A percentile compares a stretch with the other conserved stretches of the same genome.
Conservation (phyloP, 73 alveolate species). For the Durusdinium trenchii region DNA sequence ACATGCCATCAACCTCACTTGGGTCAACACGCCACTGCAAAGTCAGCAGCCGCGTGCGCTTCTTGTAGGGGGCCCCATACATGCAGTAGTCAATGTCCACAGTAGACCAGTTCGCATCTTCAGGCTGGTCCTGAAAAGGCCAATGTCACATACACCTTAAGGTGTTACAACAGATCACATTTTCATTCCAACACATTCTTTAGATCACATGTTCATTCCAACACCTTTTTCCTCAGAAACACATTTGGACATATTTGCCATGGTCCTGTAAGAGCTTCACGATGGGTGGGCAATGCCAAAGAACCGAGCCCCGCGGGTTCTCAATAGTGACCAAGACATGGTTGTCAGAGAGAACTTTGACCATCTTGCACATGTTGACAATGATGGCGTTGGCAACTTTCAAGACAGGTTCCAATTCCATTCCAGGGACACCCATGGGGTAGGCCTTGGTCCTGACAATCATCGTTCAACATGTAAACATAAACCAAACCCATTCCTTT, state of each 20-base stretch:
- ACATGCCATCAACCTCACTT: background rate
- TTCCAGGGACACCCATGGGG: background rate
- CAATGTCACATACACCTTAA: too few species aligned
- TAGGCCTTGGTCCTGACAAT: background rate
- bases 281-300: background rate
- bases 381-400: background rate
- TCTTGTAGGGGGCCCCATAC: background rate
- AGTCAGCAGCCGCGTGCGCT: background rate
- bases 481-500: too few species aligned
- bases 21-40: background rate
- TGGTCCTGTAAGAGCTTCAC: background rate
- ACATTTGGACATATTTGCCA: too few species aligned
- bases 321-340: background rate
- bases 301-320: background rate
- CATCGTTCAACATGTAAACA: background rate
- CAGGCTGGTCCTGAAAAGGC: background rate
- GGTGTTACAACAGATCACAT: too few species aligned
- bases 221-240: too few species aligned
- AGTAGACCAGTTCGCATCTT: background rate
- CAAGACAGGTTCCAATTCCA: constrained; percentile 7
- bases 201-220: too few species aligned
- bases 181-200: too few species aligned
- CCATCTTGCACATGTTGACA: background rate
- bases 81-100: constrained; percentile 22
- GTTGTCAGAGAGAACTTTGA: background rate